A percentile compares a stretch with the other conserved stretches of the same genome.
Conservation (phyloP, 345 rosid genomes). For the Moringa oleifera region DNA sequence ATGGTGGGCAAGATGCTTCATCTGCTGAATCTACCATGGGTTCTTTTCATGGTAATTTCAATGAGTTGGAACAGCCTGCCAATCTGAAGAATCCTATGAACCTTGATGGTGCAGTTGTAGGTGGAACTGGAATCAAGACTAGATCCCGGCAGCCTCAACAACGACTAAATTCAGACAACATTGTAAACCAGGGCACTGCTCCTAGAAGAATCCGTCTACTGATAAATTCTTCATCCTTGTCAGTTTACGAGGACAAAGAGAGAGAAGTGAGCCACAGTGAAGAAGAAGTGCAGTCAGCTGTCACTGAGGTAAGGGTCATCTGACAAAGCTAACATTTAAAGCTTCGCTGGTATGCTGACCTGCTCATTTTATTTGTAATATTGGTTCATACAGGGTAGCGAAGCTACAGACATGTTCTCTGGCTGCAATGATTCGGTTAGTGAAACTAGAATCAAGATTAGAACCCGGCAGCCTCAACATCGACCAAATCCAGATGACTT, state of each 20-base stretch:
- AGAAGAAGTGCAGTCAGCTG: constrained; percentile 28
- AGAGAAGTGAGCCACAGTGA: constrained; percentile 14
- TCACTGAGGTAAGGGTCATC: constrained; percentile 19
- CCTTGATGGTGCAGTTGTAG: constrained; percentile 14
- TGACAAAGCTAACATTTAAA: background rate
- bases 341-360: background rate
- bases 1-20: constrained; percentile 30
- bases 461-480: constrained; percentile 36
- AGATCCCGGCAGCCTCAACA: constrained; percentile 38
- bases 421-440: background rate
- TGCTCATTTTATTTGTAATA: background rate
- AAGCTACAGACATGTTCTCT: background rate
- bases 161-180: constrained; percentile 19
- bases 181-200: constrained; percentile 54
- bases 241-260: constrained; percentile 8
- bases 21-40: constrained; percentile 27
- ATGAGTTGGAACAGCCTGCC: constrained; percentile 28
- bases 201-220: constrained; percentile 54
- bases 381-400: background rate
- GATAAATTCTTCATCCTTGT: background rate
- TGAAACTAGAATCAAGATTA: constrained; percentile 41
- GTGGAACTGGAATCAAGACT: constrained; percentile 39
- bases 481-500: constrained; percentile 21
- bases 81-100: constrained; percentile 28
- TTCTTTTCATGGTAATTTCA: constrained; percentile 28